phyloP scores from a whole-genome alignment of 1,284 basidiomycete species.

The Rhodofomes roseus region DNA sequence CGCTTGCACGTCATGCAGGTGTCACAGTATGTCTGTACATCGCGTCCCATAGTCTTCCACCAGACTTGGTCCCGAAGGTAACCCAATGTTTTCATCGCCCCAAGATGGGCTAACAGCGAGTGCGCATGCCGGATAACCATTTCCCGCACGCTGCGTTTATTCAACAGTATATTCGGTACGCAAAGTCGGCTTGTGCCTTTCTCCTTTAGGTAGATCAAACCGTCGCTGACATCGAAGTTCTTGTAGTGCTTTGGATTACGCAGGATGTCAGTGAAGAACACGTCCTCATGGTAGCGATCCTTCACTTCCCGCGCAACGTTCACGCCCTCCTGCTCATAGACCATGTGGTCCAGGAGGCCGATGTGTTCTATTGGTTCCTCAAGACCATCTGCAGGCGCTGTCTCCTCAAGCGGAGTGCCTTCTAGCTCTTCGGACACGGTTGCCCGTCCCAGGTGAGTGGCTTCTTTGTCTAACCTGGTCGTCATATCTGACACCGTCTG shows the following conservation, averaged over 20 bases:
- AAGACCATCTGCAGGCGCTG: too few species aligned
- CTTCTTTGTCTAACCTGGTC: background rate
- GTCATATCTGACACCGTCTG: too few species aligned
- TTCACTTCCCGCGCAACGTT: conserved; percentile 14
- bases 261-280: conserved; percentile 14
- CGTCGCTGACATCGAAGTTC: conserved; percentile 19
- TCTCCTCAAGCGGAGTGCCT: too few species aligned
- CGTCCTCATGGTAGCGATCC: conserved; percentile 6
- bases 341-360: background rate
- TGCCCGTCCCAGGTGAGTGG: too few species aligned
- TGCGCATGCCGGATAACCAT: conserved; percentile 27
- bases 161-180: conserved; percentile 20
- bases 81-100: conserved; percentile 20
- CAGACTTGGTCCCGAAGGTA: conserved; percentile 27
- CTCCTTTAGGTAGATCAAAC: conserved; percentile 14
- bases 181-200: conserved; percentile 16
- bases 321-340: background rate
- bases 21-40: conserved; percentile 23
- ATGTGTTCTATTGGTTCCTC: background rate
- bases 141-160: conserved; percentile 19
- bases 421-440: too few species aligned
- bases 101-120: conserved; percentile 28
- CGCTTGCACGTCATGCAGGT: conserved; percentile 23
- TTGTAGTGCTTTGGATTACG: conserved; percentile 6
- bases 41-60: conserved; percentile 25